Base-by-base conservation (phyloP, 495 filamentous ascomycete species). In the Tuber aestivum region DNA sequence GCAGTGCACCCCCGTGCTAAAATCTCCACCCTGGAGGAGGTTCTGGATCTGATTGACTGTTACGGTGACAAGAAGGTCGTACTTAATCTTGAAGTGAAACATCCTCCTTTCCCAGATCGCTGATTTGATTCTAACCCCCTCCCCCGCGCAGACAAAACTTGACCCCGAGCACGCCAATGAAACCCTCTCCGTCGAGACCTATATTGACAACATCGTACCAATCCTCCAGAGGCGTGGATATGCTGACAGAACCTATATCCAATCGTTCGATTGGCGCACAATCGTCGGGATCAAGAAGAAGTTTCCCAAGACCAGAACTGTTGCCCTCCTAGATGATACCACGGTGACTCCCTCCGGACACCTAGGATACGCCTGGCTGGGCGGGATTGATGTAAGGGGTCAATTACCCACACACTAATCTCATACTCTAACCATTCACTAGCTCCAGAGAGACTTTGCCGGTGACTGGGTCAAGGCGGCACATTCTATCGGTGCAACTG, bases 231-330 rank as follows among this genome's bases (percentile, higher is more conserved):
- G 73, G 42, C 79, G 79, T 42, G 73, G 76, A 23, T 80, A 80
- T 72, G 74, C 70, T 20, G 50, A 80, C 41, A 77, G 82, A 40
- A 79, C 82, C 23, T 81, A 70, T 69, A 83, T 83, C 69, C 82
- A 83, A 69, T 83, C 82, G 69, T 83, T 83, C 61, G 82, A 83
- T 70, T 83, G 80, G 82, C 80, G 82, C 1, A 83, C 82, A 9
- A 42, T 83, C 70, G 74, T 82, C 61, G 80, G 76, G 12, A 83
- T 83, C 71, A 82, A 83, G 71, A 73, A 81, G 74, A 79, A 77
- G 38, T 83, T 78, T 69, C 82, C 82, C 7, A 70, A 82, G n/a
- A 79, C 72, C 9, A 80, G 45, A 20, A 82, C 72, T n/a, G 82
- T 83, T 41, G 82, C 82, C 14, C 76, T 83, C 37, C 41, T 83